These are phyloP conservation scores for Talinum fruticosum DNA, from an alignment of 148 eudicot genomes.

Conservation along the genomic window DNA sequence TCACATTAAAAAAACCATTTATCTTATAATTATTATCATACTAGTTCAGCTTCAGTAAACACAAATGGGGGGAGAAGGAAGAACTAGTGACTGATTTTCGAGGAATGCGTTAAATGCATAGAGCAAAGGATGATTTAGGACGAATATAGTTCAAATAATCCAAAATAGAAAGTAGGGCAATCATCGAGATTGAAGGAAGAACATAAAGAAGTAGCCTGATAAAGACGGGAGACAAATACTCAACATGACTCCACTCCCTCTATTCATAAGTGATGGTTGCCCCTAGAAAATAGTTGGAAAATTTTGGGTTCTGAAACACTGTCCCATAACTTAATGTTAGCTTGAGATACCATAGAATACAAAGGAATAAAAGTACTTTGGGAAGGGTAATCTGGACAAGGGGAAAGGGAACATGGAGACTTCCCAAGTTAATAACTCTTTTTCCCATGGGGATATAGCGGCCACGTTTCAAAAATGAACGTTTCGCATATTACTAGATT, in stretches of 20 bases:
- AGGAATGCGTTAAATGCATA: neutral
- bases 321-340: neutral
- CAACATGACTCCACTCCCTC: slow-evolving; percentile 4
- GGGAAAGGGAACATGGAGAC: neutral
- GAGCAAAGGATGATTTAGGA: neutral
- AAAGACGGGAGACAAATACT: neutral
- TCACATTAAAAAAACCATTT: neutral
- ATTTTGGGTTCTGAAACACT: neutral
- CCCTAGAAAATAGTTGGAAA: neutral
- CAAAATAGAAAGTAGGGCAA: neutral
- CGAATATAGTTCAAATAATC: neutral
- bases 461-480: neutral
- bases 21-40: neutral
- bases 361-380: neutral
- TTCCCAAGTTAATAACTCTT: neutral
- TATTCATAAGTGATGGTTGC: neutral
- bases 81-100: neutral
- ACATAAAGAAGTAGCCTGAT: neutral
- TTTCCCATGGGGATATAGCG: neutral
- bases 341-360: slow-evolving; percentile 1
- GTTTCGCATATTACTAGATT: neutral
- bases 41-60: neutral
- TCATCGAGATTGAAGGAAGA: neutral
- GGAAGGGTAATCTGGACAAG: neutral
- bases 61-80: no score